Evolutionary conservation across 2,329 filamentous ascomycete species (phyloP).

Genomic region (Diaporthe sp.): DNA sequence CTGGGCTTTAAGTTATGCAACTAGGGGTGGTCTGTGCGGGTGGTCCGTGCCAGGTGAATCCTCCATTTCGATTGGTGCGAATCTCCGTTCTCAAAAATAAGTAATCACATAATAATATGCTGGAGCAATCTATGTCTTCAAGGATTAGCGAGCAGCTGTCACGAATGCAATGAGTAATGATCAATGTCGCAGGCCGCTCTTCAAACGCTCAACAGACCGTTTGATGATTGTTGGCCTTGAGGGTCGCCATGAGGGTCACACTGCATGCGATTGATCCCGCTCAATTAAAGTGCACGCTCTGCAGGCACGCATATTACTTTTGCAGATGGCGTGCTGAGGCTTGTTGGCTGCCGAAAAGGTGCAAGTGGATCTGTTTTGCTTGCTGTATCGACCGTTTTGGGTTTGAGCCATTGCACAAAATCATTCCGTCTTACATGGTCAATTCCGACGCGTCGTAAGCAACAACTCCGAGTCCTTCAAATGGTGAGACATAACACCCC

Average conservation of each 20-base stretch:
- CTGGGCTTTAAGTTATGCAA: too few relatives aligned
- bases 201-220: not conserved
- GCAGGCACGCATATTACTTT: not conserved
- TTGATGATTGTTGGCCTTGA: not conserved
- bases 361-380: not conserved
- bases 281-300: not conserved
- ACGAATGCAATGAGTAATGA: not conserved
- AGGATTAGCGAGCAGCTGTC: not conserved
- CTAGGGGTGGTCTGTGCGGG: too few relatives aligned
- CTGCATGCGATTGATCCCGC: too few relatives aligned
- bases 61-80: too few relatives aligned
- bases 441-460: slow-evolving; percentile 34
- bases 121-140: not conserved
- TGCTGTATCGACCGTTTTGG: not conserved
- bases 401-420: slow-evolving; percentile 16
- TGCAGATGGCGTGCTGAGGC: not conserved
- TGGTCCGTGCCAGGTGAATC: too few relatives aligned
- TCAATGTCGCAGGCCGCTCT: not conserved
- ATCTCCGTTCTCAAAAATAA: too few relatives aligned
- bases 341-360: not conserved
- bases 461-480: not conserved
- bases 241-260: too few relatives aligned
- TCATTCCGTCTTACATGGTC: slow-evolving; percentile 33
- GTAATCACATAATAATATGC: slow-evolving; percentile 27
- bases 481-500: slow-evolving; percentile 23